These are phyloP conservation scores for Leccinum olivaceopallidum DNA, from an alignment of 768 basidiomycete genomes.

Conservation along the genomic window DNA sequence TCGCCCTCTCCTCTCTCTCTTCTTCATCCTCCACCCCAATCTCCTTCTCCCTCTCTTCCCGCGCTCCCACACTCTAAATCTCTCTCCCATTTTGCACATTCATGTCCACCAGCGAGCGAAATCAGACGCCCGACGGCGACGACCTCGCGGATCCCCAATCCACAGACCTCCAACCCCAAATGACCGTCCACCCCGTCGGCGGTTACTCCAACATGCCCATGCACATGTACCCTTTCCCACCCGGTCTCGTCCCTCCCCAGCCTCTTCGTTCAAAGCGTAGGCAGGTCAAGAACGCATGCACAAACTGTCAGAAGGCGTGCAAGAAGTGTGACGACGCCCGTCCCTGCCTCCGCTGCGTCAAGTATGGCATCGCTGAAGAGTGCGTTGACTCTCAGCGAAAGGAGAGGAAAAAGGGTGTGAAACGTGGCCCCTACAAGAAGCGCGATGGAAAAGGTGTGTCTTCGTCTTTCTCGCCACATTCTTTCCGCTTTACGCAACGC, in stretches of 20 bases:
- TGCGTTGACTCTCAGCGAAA: conserved; percentile 91
- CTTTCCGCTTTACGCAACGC: conserved; percentile 20
- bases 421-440: conserved; percentile 92
- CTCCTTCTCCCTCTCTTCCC: conserved; percentile 31
- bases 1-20: conserved; percentile 13
- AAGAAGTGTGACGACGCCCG: conserved; percentile 92
- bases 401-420: conserved; percentile 87
- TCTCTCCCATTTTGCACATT: conserved; percentile 24
- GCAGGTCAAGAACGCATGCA: conserved; percentile 91
- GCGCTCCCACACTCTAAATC: conserved; percentile 30
- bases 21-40: conserved; percentile 21
- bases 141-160: conserved; percentile 36
- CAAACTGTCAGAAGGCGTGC: conserved; percentile 88
- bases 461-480: conserved; percentile 32
- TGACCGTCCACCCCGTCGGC: conserved; percentile 51
- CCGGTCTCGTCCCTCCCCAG: conserved; percentile 45
- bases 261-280: conserved; percentile 73
- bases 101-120: conserved; percentile 41
- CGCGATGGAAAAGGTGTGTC: conserved; percentile 85
- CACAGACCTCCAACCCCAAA: conserved; percentile 44
- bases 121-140: conserved; percentile 42
- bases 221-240: conserved; percentile 72
- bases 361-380: conserved; percentile 84
- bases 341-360: conserved; percentile 91
- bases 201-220: conserved; percentile 55